Base-by-base conservation (phyloP, 805 yeast species). In the Ogataea minuta region DNA sequence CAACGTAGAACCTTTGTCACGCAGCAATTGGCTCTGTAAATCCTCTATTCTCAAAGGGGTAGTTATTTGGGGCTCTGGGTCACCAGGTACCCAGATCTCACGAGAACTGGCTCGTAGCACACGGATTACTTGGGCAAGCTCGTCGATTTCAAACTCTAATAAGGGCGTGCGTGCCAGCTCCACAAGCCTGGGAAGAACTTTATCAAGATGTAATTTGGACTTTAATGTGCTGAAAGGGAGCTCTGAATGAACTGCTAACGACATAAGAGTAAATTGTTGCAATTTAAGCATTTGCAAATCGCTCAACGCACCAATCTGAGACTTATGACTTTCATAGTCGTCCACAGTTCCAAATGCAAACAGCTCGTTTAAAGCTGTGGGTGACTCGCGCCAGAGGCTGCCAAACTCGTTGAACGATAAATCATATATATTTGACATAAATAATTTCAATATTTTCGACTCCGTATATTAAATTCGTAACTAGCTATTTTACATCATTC, bases 331-430 rank as follows among this genome's bases (percentile, higher is more conserved):
- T 34, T 20, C 9, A 21, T 37, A 37, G 36, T 58, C 58, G 6
- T 23, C n/a, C 7, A 53, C 29, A 2, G 45, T 45, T 6, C 62
- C 63, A 48, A 54, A 60, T 2, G 61, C 45, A 43, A 37, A 59
- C 11, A 60, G 28, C 45, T 59, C 64, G 11, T 14, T 21, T 17
- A 37, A 13, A 1, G 36, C 24, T 4, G 21, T 14, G 32, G 41
- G 36, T 16, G 13, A 9, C 21, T 46, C 45, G 26, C 53, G 35
- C 41, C 41, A 37, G 2, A 54, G 8, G 4, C 11, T 9, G 28
- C 48, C 46, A 42, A 49, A 55, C 4, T 46, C 44, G 30, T 53
- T 53, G 36, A 36, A 54, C 25, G 39, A 20, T 13, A 52, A 41
- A 32, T 49, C 53, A 9, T 25, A n/a, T 27, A 42, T 28, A 10